Percentiles rank a stretch among this genome's conserved stretches.
These are phyloP conservation scores for Exophiala spinifera DNA, from an alignment of 2,329 filamentous ascomycete species.

Conservation along the genomic window DNA sequence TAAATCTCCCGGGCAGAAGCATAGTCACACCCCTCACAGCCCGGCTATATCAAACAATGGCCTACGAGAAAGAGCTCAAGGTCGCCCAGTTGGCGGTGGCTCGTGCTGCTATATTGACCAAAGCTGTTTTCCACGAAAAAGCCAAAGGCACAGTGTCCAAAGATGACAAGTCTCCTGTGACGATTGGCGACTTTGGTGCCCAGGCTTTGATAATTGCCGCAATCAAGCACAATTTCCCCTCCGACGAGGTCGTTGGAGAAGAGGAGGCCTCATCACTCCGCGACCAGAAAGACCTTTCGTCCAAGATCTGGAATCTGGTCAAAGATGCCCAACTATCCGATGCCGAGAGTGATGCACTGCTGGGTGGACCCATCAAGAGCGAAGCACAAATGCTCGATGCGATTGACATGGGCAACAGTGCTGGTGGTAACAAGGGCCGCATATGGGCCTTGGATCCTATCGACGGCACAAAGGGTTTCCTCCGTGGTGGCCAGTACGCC, in stretches of 20 bases:
- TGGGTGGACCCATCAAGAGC: conserved; percentile 66
- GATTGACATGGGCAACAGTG: conserved; percentile 66
- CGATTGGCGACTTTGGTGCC: conserved; percentile 95
- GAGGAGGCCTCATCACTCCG: conserved; percentile 84
- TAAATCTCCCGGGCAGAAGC: conserved; percentile 6
- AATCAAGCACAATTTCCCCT: conserved; percentile 82
- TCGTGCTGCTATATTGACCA: conserved; percentile 71
- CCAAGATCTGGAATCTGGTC: conserved; percentile 82
- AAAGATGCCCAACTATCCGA: conserved; percentile 67
- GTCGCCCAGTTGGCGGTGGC: conserved; percentile 87
- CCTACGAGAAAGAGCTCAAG: conserved; percentile 73
- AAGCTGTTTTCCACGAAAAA: conserved; percentile 78
- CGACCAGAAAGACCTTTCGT: conserved; percentile 64
- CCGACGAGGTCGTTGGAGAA: conserved; percentile 89
- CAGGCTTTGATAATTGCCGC: conserved; percentile 94
- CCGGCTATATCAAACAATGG: conserved; percentile 31
- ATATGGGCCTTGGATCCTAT: conserved; percentile 98
- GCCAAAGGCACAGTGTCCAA: conserved; percentile 93
- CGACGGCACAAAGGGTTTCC: conserved; percentile 95
- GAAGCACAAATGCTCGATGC: conserved; percentile 64
- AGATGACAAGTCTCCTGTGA: conserved; percentile 93
- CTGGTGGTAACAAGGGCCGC: conserved; percentile 69
- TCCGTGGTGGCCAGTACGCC: conserved; percentile 94
- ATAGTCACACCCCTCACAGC: background rate
- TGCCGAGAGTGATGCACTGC: conserved; percentile 59